Percentiles rank a stretch among this genome's conserved stretches.
phyloP scores from a whole-genome alignment of 805 yeast species.

The Hanseniaspora singularis region DNA sequence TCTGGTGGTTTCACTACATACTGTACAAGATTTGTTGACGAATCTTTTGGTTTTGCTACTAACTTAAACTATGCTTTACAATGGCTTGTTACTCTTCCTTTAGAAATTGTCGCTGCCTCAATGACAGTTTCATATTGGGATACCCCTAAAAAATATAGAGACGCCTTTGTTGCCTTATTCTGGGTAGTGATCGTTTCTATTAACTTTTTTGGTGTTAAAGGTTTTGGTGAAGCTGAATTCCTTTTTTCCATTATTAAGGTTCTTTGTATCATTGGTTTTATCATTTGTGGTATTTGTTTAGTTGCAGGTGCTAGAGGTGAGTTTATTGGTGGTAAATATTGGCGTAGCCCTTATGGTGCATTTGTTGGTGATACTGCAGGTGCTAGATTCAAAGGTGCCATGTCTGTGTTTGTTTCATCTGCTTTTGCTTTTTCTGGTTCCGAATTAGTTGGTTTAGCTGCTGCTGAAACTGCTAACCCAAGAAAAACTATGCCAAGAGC shows the following conservation, averaged over 20 bases:
- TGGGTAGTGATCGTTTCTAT: slow-evolving; percentile 38
- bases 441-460: slow-evolving; percentile 41
- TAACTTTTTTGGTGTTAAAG: slow-evolving; percentile 44
- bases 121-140: slow-evolving; percentile 44
- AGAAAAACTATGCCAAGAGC: slow-evolving; percentile 40
- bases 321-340: slow-evolving; percentile 40
- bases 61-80: slow-evolving; percentile 47
- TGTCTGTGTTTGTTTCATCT: slow-evolving; percentile 44
- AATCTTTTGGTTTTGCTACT: slow-evolving; percentile 51
- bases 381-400: slow-evolving; percentile 39
- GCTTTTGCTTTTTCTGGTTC: slow-evolving; percentile 45
- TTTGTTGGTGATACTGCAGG: slow-evolving; percentile 36
- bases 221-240: slow-evolving; percentile 46
- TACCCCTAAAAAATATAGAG: slow-evolving; percentile 35
- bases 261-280: slow-evolving; percentile 39
- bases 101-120: slow-evolving; percentile 44
- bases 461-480: slow-evolving; percentile 39
- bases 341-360: slow-evolving; percentile 42
- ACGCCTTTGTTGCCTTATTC: slow-evolving; percentile 39
- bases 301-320: slow-evolving; percentile 37
- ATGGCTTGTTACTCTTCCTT: slow-evolving; percentile 41
- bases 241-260: slow-evolving; percentile 39
- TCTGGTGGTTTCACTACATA: slow-evolving; percentile 54
- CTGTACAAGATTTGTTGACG: slow-evolving; percentile 47
- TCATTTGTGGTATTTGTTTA: slow-evolving; percentile 42